Evolutionary conservation across 306 rosid genomes (phyloP), one percentile per base, ranked within the genome.

Genomic region (Sesbania bispinosa): DNA sequence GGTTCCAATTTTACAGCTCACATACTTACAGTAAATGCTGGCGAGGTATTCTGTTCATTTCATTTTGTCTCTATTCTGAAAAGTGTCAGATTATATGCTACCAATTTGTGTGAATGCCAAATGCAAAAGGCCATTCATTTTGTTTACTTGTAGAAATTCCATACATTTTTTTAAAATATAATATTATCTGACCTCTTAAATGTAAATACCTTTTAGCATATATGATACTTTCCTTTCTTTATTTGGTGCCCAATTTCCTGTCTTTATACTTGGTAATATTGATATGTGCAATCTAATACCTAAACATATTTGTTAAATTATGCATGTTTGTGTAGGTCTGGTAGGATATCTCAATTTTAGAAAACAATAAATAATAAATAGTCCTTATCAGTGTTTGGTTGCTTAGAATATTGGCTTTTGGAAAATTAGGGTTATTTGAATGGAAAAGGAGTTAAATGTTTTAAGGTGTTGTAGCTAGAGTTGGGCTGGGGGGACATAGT

Each of bases 1-100:
- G 97, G 96, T 77, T 87, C 98, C 13, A 88, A 88, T 81, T 89
- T 90, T 74, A 85, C 95, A 13, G 88, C 93, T 38, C 97, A 90
- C 48, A 72, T 93, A 64, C 82, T 93, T 46, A 85, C 88, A 7
- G 97, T 90, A 60, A 88, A 90, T 77, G 83, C 86, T 27, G 98
- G 98, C 47, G 98, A 93, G 98, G 98, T 93, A 88, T 80, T 78
- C 20, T 52, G 39, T 52, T 46, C 45, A 23, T 38, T 67, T 76
- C 55, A 29, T 43, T 73, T 74, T 30, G 55, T n/a, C 24, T 47
- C 33, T 63, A 14, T 52, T 35, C n/a, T 35, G 10, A 9, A 45
- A 19, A 27, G 58, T 39, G 24, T 58, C 15, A 8, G 39, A 74
- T 23, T 57, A 23, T 69, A 39, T 27, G 67, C 24, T 16, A 47